Conservation (phyloP, 1,284 basidiomycete species). For the Tilletia caries region DNA sequence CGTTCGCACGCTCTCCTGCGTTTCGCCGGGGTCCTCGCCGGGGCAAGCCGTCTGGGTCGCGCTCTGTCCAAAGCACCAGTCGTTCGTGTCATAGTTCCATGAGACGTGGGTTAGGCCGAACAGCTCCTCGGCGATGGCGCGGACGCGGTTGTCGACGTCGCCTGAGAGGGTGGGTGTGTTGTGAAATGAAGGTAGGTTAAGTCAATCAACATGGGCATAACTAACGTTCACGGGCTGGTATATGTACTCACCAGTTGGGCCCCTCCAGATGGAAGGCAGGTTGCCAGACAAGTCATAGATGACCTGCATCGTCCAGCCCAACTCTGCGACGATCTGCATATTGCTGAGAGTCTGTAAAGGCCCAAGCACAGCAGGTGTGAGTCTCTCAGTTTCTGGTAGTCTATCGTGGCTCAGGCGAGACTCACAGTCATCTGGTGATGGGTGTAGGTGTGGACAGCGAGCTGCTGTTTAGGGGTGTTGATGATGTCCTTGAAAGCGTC, state of each 20-base stretch:
- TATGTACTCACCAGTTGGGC: slow-evolving; percentile 34
- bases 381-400: background rate
- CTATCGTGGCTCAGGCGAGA: background rate
- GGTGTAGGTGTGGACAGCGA: slow-evolving; percentile 58
- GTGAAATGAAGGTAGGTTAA: slow-evolving; percentile 16
- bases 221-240: no score
- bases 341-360: slow-evolving; percentile 56
- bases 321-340: slow-evolving; percentile 64
- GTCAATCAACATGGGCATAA: no score
- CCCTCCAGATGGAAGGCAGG: slow-evolving; percentile 39
- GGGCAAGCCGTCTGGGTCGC: slow-evolving; percentile 29
- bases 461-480: slow-evolving; percentile 26
- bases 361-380: background rate
- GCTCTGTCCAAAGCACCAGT: slow-evolving; percentile 45
- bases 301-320: slow-evolving; percentile 77
- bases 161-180: no score
- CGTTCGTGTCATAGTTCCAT: slow-evolving; percentile 55
- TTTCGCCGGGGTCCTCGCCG: slow-evolving; percentile 29
- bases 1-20: slow-evolving; percentile 24
- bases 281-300: slow-evolving; percentile 72
- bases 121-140: slow-evolving; percentile 42
- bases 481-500: slow-evolving; percentile 8
- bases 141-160: slow-evolving; percentile 47
- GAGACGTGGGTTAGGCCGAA: slow-evolving; percentile 54
- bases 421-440: slow-evolving; percentile 54